These are phyloP conservation scores for Penicillium turbatum DNA, from an alignment of 495 filamentous ascomycete species.

Conservation along the genomic window DNA sequence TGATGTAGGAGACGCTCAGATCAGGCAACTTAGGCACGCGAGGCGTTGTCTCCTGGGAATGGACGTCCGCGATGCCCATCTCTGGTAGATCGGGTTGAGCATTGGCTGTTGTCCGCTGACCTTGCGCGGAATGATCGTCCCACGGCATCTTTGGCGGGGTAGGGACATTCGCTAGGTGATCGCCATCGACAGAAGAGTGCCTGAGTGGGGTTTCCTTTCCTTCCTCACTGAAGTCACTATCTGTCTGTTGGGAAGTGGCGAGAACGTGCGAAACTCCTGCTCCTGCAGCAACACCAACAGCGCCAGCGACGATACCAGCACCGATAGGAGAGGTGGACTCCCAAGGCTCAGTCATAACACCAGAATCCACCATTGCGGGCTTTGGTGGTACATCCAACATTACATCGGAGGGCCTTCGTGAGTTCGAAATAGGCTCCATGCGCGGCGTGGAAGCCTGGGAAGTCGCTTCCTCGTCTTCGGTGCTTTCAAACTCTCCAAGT, in stretches of 20 bases:
- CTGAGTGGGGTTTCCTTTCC: conserved; percentile 24
- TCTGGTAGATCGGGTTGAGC: conserved; percentile 21
- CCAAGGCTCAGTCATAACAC: conserved; percentile 85
- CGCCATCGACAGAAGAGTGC: conserved; percentile 17
- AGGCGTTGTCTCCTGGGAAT: conserved; percentile 38
- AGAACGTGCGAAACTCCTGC: conserved; percentile 9
- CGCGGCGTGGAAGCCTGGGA: conserved; percentile 53
- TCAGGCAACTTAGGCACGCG: conserved; percentile 26
- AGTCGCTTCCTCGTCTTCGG: conserved; percentile 55
- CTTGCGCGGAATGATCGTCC: conserved; percentile 26
- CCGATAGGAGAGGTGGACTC: conserved; percentile 14
- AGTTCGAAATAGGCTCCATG: conserved; percentile 36
- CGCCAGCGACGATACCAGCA: conserved; percentile 2
- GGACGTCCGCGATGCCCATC: conserved; percentile 35
- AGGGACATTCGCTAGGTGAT: conserved; percentile 32
- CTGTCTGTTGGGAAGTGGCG: conserved; percentile 22
- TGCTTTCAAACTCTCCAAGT: conserved; percentile 68
- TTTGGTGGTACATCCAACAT: conserved; percentile 25
- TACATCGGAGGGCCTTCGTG: conserved; percentile 37
- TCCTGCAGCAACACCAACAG: conserved; percentile 6
- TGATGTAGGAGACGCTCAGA: conserved; percentile 31
- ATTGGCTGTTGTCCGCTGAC: conserved; percentile 14
- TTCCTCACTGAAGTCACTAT: conserved; percentile 19
- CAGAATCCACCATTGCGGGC: conserved; percentile 68
- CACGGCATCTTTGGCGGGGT: conserved; percentile 40